Evolutionary conservation across 164 flowering plant species (phyloP).

Genomic region (Umbilicus rupestris): DNA sequence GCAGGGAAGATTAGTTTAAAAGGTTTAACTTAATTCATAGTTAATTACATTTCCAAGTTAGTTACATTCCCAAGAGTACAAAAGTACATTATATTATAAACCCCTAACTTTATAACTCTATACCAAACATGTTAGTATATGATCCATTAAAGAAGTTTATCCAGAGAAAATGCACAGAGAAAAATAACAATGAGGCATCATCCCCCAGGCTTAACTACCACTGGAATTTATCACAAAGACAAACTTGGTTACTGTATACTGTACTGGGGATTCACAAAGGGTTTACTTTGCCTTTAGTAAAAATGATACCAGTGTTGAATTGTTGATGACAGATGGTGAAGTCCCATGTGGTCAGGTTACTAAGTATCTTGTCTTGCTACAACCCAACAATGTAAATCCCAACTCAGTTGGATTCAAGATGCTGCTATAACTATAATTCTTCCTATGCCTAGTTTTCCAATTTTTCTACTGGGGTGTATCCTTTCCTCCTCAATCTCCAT

Average conservation of each 20-base stretch:
- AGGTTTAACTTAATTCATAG: neutral
- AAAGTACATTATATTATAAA: neutral
- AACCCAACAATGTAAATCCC: neutral
- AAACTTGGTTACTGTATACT: neutral
- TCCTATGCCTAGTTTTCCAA: neutral
- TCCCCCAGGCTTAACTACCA: neutral
- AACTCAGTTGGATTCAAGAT: neutral
- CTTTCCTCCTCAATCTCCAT: neutral
- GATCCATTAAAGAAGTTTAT: neutral
- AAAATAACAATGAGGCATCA: neutral
- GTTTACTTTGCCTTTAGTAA: neutral
- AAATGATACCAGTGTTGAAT: neutral
- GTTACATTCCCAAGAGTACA: neutral
- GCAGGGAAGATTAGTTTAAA: neutral
- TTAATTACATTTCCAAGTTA: neutral
- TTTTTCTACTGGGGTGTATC: neutral
- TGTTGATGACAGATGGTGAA: neutral
- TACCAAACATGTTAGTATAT: neutral
- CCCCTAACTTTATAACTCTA: neutral
- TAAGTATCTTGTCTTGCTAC: neutral
- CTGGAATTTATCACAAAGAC: neutral
- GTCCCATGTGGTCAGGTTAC: neutral
- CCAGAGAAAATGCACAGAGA: neutral
- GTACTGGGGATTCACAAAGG: constrained; percentile 3
- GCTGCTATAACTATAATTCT: neutral